Evolutionary conservation across 495 filamentous ascomycete genomes (phyloP).

Genomic region (Neurospora sp.): DNA sequence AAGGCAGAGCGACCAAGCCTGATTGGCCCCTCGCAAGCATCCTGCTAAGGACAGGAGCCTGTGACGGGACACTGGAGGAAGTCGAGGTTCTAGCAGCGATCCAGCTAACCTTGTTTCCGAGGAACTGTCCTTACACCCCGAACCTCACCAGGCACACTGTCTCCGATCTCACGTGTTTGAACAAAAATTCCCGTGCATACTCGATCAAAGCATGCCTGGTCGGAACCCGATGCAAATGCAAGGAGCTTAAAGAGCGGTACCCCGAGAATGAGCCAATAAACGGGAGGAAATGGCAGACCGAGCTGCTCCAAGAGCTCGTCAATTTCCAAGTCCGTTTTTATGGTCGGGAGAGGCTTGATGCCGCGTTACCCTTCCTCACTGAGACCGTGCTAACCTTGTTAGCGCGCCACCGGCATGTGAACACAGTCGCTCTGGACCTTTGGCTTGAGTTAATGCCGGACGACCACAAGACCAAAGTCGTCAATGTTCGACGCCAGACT

Average conservation of each 20-base stretch:
- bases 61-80: background rate
- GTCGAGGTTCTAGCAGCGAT: background rate
- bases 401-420: background rate
- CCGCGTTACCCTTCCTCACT: background rate
- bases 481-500: background rate
- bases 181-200: background rate
- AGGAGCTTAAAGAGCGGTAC: background rate
- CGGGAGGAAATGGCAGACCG: background rate
- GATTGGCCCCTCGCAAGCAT: background rate
- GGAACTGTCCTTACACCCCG: background rate
- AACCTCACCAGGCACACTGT: background rate
- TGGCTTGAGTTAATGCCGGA: background rate
- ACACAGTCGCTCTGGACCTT: background rate
- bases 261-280: background rate
- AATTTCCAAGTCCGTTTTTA: background rate
- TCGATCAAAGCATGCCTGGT: background rate
- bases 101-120: background rate
- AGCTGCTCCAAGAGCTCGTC: background rate
- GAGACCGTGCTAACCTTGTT: background rate
- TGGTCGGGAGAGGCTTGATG: background rate
- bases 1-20: background rate
- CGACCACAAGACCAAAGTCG: background rate
- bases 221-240: background rate
- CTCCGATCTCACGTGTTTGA: background rate
- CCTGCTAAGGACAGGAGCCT: background rate